Evolutionary conservation across 768 basidiomycete genomes (phyloP), one percentile per base, ranked within the genome.

Genomic region (Trichaptum fuscoviolaceum): DNA sequence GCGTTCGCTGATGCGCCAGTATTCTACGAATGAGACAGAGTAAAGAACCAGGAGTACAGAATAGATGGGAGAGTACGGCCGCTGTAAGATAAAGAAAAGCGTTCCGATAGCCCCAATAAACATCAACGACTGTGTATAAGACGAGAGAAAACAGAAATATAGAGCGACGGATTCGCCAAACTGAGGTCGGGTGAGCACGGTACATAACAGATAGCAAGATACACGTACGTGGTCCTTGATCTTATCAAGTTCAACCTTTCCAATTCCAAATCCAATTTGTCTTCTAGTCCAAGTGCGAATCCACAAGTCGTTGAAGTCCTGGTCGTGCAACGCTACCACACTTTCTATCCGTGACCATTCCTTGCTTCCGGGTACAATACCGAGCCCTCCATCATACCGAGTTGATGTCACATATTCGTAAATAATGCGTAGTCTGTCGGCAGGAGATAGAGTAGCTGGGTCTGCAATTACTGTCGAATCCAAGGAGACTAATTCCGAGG

Each of bases 1-100:
- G 20, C 90, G 86, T 76, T 99, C 93, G 66, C 86, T 86, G 42
- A 97, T 84, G 30, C 91, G 85, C 96, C 96, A 99, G 81, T 88
- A 90, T 75, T 98, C 95, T 68, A 96, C 90, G 71, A 96, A 96
- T 23, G 84, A 75, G 61, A 94, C 82, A 0, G 91, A 89, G 92
- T 96, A 99, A 2, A 95, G 65, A n/a, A 87, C 84, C 61, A 96
- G 78, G 24, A 92, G 77, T 64, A 83, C 77, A 0, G 93, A 93
- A 75, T 95, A 98, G 4, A 85, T 60, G 12, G 90, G 84, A 9
- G 90, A 89, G 76, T 95, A 98, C 0, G 89, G 84, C 0, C 83
- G 81, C 27, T 86, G 84, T 71, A 91, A 82, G 77, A 87, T 83
- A 78, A 87, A 93, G 74, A 87, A 89, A 23, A 85, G 63, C 61